Percentiles rank a stretch among this genome's conserved stretches.
Evolutionary conservation across 2,329 filamentous ascomycete genomes (phyloP).

Genomic region (Alternaria novae-zelandiae): DNA sequence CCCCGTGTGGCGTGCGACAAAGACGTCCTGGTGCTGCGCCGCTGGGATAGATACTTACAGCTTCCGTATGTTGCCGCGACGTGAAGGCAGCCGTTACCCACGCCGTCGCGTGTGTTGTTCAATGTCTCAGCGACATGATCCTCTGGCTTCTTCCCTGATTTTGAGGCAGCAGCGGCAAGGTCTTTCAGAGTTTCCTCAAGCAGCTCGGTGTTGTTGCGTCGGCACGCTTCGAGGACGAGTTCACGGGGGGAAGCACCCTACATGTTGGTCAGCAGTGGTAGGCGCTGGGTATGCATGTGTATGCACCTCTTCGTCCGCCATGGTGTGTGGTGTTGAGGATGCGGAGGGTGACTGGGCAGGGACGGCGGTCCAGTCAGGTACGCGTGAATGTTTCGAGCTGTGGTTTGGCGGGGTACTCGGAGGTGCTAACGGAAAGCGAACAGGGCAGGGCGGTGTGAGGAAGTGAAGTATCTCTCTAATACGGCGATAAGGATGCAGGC

Average conservation of each 20-base stretch:
- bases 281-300: not conserved
- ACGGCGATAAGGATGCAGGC: not conserved
- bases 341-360: not conserved
- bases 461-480: constrained; percentile 1
- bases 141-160: constrained; percentile 59
- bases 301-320: constrained; percentile 47
- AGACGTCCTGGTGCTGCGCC: not conserved
- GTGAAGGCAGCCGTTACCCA: constrained; percentile 90
- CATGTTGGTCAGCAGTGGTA: constrained; percentile 13
- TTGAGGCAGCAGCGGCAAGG: constrained; percentile 52
- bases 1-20: not conserved
- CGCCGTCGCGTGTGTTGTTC: constrained; percentile 82
- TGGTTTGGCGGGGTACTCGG: constrained; percentile 16
- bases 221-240: constrained; percentile 88
- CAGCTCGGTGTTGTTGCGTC: constrained; percentile 88
- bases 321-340: constrained; percentile 16
- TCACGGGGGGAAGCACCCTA: constrained; percentile 87
- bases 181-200: constrained; percentile 73
- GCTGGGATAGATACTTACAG: constrained; percentile 64
- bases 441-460: constrained; percentile 8
- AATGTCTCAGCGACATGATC: constrained; percentile 76
- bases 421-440: constrained; percentile 17
- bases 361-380: constrained; percentile 1
- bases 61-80: constrained; percentile 85
- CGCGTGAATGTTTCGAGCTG: constrained; percentile 13